Evolutionary conservation across 2,329 filamentous ascomycete species (phyloP).

Genomic region (Pezicula carpinea): DNA sequence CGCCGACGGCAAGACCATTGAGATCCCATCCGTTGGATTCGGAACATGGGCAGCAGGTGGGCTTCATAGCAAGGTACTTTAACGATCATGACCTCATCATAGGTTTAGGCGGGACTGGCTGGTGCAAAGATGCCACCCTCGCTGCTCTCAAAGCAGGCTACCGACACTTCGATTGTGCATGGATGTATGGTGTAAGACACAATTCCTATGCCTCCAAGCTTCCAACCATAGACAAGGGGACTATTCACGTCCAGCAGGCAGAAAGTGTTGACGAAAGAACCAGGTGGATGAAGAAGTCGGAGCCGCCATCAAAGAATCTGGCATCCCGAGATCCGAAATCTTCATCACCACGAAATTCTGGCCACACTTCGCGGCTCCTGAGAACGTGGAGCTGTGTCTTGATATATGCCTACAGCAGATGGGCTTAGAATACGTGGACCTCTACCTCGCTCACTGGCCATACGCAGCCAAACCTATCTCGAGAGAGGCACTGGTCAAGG

Average conservation of each 20-base stretch:
- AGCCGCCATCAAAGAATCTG: constrained; percentile 31
- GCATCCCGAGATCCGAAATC: constrained; percentile 34
- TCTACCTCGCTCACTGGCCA: constrained; percentile 64
- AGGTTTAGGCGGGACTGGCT: constrained; percentile 1
- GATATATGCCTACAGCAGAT: constrained; percentile 67
- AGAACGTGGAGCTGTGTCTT: constrained; percentile 55
- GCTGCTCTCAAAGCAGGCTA: constrained; percentile 9
- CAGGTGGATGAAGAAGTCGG: constrained; percentile 27
- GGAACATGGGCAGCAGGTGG: constrained; percentile 9
- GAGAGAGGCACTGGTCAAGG: constrained; percentile 6
- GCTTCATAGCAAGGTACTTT: not conserved
- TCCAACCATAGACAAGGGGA: too few species aligned
- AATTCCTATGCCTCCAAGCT: too few species aligned
- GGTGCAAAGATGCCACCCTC: constrained; percentile 12
- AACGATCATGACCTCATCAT: not conserved
- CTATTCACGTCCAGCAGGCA: too few species aligned
- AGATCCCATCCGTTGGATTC: constrained; percentile 9
- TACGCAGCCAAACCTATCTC: constrained; percentile 5
- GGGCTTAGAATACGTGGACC: constrained; percentile 69
- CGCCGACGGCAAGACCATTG: constrained; percentile 8
- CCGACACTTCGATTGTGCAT: constrained; percentile 12
- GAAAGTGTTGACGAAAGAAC: not conserved
- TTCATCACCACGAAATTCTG: constrained; percentile 52
- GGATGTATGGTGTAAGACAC: too few species aligned
- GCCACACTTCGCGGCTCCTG: constrained; percentile 19